Base-by-base conservation (phyloP, 441 rosid genomes). In the Manihot esculenta region DNA sequence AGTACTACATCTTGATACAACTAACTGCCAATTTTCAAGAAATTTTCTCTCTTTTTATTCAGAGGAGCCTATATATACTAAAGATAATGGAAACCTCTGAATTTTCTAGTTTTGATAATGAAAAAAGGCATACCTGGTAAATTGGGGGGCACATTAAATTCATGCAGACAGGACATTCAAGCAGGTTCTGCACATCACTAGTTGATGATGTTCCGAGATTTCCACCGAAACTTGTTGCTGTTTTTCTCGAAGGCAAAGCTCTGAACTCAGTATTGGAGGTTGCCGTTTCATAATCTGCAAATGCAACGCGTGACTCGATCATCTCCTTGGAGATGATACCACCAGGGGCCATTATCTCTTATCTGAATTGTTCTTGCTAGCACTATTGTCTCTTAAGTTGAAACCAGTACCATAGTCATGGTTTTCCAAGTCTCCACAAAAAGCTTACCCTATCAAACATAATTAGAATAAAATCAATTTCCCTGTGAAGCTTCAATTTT, bases 121-220 rank as follows among this genome's bases (percentile, higher is more conserved):
- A 41, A 65, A 54, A 30, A 58, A 35, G 41, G 47, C 72, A 67
- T 56, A 92, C 98, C 98, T 92, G 98, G 81, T 84, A 78, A 75
- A 92, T 92, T 48, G 98, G 98, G 77, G 98, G 98, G 79, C 85
- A 88, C 93, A 92, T 92, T 11, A 88, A 78, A 80, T 78, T 86
- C 76, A 83, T 78, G 82, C 96, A 92, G 71, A 86, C 86, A 12
- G 91, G 86, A 71, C 98, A 91, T 72, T 89, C 96, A 1, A 93
- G 96, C 47, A 91, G 87, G 77, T 89, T 90, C 7, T 89, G 90
- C 66, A 93, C 89, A 71, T 84, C 88, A 62, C 87, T 83, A 59
- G 75, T 83, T 38, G 89, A 80, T 48, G 85, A 73, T 18, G 84
- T 66, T 67, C 89, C 86, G 11, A 66, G 66, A 82, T 82, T 90